A percentile compares a stretch with the other conserved stretches of the same genome.
These are phyloP conservation scores for Arthrobotrys sinensis DNA, from an alignment of 2,329 filamentous ascomycete species.

Conservation along the genomic window DNA sequence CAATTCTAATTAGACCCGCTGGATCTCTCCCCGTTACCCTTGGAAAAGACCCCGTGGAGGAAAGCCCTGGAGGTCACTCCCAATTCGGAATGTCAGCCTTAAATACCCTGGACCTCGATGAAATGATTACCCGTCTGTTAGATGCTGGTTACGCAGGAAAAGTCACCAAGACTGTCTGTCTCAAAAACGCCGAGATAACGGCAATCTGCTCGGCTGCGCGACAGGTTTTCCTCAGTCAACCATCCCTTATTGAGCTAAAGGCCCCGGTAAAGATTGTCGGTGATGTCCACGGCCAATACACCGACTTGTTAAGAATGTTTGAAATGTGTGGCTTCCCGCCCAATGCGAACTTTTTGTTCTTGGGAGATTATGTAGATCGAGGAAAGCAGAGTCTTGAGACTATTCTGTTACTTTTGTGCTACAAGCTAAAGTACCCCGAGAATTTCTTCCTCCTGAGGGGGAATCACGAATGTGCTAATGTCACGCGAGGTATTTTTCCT, in stretches of 20 bases:
- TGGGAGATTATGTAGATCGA: slow-evolving; percentile 96
- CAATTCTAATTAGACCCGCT: slow-evolving; percentile 88
- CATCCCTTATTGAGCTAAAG: slow-evolving; percentile 89
- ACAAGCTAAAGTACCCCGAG: slow-evolving; percentile 96
- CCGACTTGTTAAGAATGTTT: slow-evolving; percentile 94
- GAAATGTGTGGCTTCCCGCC: slow-evolving; percentile 99
- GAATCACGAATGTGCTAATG: slow-evolving; percentile 97
- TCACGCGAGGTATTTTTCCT: slow-evolving; percentile 75
- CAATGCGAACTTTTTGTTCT: slow-evolving; percentile 89
- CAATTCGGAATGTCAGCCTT: slow-evolving; percentile 87
- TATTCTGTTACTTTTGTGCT: slow-evolving; percentile 91
- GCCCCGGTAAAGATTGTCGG: slow-evolving; percentile 98
- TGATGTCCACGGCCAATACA: slow-evolving; percentile 96
- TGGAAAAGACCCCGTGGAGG: slow-evolving; percentile 70
- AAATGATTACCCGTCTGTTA: slow-evolving; percentile 94
- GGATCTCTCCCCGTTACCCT: slow-evolving; percentile 78
- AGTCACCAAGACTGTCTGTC: slow-evolving; percentile 95
- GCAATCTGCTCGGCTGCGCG: slow-evolving; percentile 91
- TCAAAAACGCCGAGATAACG: slow-evolving; percentile 97
- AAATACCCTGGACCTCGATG: slow-evolving; percentile 93
- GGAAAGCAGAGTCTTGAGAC: slow-evolving; percentile 97
- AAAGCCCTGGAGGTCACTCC: slow-evolving; percentile 69
- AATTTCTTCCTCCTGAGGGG: slow-evolving; percentile 96
- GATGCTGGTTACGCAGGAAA: slow-evolving; percentile 97
- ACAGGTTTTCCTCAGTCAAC: slow-evolving; percentile 91